phyloP scores from a whole-genome alignment of 2,329 filamentous ascomycete species.

The Curvularia spicifera region DNA sequence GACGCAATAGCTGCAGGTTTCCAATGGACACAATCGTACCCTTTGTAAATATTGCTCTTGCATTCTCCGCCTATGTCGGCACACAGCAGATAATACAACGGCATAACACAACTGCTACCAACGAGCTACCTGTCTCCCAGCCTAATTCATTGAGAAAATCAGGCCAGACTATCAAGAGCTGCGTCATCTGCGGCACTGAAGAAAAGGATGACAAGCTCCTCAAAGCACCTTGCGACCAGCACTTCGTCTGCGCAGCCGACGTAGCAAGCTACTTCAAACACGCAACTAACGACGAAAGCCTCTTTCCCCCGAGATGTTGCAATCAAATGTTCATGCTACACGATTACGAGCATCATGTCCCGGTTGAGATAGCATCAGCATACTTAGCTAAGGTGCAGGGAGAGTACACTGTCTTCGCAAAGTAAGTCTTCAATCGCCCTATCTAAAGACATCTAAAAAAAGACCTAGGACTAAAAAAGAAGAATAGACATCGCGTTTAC shows the following conservation, averaged over 20 bases:
- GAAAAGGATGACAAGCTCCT: slow-evolving; percentile 23
- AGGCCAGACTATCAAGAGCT: slow-evolving; percentile 20
- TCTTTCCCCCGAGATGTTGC: slow-evolving; percentile 43
- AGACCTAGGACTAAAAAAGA: not conserved
- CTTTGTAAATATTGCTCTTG: not conserved
- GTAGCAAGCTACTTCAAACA: slow-evolving; percentile 31
- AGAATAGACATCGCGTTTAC: slow-evolving; percentile 36
- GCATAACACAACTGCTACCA: not conserved
- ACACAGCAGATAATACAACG: not conserved
- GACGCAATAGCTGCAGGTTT: not conserved
- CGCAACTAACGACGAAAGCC: slow-evolving; percentile 36
- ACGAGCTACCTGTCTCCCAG: not conserved
- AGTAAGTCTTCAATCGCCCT: slow-evolving; percentile 25
- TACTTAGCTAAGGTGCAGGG: slow-evolving; percentile 36
- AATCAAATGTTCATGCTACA: slow-evolving; percentile 29
- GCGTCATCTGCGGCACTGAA: slow-evolving; percentile 34
- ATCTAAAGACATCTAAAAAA: not conserved
- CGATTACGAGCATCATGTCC: slow-evolving; percentile 30
- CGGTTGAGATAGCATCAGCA: slow-evolving; percentile 26
- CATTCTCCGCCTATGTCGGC: not conserved
- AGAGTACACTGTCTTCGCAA: slow-evolving; percentile 38
- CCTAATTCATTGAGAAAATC: not conserved
- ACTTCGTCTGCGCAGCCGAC: slow-evolving; percentile 36
- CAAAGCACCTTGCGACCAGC: slow-evolving; percentile 29
- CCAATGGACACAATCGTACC: not conserved